Conservation (phyloP, 805 yeast genomes). For the Wilhelminamyces savonicus region DNA sequence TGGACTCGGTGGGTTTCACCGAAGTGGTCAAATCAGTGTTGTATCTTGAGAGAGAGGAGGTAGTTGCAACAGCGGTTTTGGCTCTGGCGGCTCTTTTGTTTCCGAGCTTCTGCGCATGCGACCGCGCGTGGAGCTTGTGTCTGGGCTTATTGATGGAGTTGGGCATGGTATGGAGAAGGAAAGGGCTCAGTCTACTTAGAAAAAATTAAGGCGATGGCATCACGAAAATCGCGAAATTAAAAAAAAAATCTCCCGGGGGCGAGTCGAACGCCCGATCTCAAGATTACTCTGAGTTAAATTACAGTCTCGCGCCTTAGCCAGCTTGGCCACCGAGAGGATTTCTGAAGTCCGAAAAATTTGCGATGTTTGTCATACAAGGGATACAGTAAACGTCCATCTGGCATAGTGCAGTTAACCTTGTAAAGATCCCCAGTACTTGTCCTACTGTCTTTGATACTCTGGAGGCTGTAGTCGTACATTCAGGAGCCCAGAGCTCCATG, state of each 20-base stretch:
- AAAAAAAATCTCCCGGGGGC: slow-evolving; percentile 39
- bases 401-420: too few species aligned
- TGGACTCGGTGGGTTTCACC: slow-evolving; percentile 28
- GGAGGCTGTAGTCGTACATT: too few species aligned
- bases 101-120: slow-evolving; percentile 45
- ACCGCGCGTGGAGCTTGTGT: slow-evolving; percentile 44
- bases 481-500: too few species aligned
- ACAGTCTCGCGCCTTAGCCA: slow-evolving; percentile 48
- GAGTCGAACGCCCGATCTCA: slow-evolving; percentile 47
- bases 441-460: too few species aligned
- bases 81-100: slow-evolving; percentile 52
- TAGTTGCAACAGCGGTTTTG: slow-evolving; percentile 32
- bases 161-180: slow-evolving; percentile 61
- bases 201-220: slow-evolving; percentile 3
- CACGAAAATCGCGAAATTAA: slow-evolving; percentile 5
- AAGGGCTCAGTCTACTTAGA: neutral
- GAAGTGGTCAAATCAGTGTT: slow-evolving; percentile 28
- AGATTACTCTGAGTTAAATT: slow-evolving; percentile 33
- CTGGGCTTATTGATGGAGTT: slow-evolving; percentile 80
- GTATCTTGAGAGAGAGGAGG: slow-evolving; percentile 37
- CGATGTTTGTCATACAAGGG: too few species aligned
- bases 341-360: too few species aligned
- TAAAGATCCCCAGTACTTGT: too few species aligned
- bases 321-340: slow-evolving; percentile 47
- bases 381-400: too few species aligned